Base-by-base conservation (phyloP, 1,284 basidiomycete species). In the Trichosporon sp. region DNA sequence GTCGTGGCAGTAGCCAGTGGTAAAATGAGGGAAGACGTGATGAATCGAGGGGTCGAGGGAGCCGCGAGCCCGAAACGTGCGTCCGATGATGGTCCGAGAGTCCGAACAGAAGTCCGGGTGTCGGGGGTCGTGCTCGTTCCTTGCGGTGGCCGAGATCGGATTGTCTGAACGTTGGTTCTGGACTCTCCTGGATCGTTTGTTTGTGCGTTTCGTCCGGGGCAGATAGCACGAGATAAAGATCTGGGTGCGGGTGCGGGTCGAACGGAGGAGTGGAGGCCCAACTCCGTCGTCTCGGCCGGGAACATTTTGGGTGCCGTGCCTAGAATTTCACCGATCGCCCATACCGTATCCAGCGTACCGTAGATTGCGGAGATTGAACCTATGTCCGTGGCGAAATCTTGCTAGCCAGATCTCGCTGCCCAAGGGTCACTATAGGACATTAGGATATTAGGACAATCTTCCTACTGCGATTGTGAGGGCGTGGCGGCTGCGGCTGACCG, bases 201-300 rank as follows among this genome's bases (percentile, higher is more conserved):
- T 54, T 54, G 51, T 38, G 63, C 43, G 43, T 16, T 46, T 37
- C 43, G 43, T 46, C 43, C 19, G 51, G 35, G 51, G 21, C 51
- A 54, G 51, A n/a, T 46, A 40, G 16, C 63, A 19, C 63, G 51
- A 54, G 51, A 54, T 26, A 54, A 26, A 54, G 51, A 54, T 54
- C 51, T 54, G 51, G 26, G 26, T 26, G 26, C 26, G 26, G 26
- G 51, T 54, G n/a, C n/a, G 21, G 4, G 19, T 10, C 19, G n/a
- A 37, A 37, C 51, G 51, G n/a, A 54, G 19, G 19, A 26, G 51
- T 21, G 19, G 51, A 21, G 51, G 51, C 19, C 1, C 5, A 26
- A 8, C 16, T 54, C 51, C 51, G 51, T 21, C 10, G 10, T 54
- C 51, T 54, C 51, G 51, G 51, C 51, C 51, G 51, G 51, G 51